These are phyloP conservation scores for Nitzschia putrida DNA, from an alignment of 108 stramenopile species.

Conservation along the genomic window DNA sequence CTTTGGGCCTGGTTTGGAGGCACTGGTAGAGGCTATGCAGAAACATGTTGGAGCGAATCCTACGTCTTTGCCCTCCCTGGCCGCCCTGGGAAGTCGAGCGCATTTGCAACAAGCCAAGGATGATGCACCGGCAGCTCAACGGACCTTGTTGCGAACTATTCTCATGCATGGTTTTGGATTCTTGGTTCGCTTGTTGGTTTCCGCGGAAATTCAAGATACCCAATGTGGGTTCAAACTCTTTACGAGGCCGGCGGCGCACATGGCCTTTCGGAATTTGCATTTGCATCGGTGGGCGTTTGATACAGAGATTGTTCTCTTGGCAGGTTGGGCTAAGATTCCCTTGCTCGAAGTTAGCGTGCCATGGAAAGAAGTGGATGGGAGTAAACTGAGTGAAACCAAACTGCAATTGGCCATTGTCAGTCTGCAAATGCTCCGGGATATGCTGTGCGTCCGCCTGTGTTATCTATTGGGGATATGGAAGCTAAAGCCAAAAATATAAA, in stretches of 20 bases:
- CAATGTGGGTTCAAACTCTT: constrained; percentile 89
- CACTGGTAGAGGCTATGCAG: constrained; percentile 41
- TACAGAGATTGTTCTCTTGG: constrained; percentile 70
- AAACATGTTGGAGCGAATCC: neutral
- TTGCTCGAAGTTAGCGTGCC: constrained; percentile 75
- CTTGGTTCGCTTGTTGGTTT: constrained; percentile 62
- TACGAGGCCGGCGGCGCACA: constrained; percentile 41
- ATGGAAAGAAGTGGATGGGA: constrained; percentile 84
- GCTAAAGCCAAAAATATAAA: neutral
- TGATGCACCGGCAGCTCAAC: constrained; percentile 22
- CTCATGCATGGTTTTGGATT: constrained; percentile 82
- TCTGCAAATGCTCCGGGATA: constrained; percentile 79
- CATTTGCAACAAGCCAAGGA: constrained; percentile 55
- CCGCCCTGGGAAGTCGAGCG: constrained; percentile 80
- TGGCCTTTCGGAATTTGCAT: constrained; percentile 66
- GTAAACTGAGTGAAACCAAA: constrained; percentile 72
- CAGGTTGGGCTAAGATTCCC: constrained; percentile 37
- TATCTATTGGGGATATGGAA: constrained; percentile 78
- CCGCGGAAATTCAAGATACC: constrained; percentile 68
- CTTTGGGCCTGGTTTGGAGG: constrained; percentile 65
- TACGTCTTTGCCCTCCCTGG: neutral
- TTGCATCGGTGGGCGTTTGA: constrained; percentile 85
- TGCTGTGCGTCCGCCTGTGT: constrained; percentile 82
- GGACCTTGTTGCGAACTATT: constrained; percentile 65
- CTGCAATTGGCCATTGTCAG: constrained; percentile 58